Evolutionary conservation across 1,284 basidiomycete species (phyloP).

Genomic region (Neolentinus lepideus): DNA sequence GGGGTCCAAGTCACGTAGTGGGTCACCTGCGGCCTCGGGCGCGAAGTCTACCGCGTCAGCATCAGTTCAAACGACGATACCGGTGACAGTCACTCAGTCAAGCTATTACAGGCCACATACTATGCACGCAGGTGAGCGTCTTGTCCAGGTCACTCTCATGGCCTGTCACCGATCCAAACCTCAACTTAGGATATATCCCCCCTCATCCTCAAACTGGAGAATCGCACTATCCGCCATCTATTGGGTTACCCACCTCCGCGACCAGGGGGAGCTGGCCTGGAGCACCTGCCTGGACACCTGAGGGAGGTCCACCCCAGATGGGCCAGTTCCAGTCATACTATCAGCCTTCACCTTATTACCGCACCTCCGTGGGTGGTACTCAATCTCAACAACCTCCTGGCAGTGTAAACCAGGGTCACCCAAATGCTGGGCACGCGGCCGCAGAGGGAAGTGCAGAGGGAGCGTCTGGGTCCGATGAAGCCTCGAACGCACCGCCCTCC

Average conservation of each 20-base stretch:
- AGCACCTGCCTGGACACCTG: conserved; percentile 28
- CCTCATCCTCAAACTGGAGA: conserved; percentile 17
- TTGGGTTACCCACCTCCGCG: conserved; percentile 23
- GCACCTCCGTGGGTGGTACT: conserved; percentile 22
- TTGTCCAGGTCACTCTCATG: conserved; percentile 8
- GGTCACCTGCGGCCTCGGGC: conserved; percentile 16
- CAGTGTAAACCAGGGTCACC: conserved; percentile 15
- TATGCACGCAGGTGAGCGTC: conserved; percentile 26
- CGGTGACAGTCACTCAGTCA: conserved; percentile 26
- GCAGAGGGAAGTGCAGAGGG: neutral
- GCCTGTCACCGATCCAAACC: conserved; percentile 13
- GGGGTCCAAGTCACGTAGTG: conserved; percentile 37
- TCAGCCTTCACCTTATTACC: conserved; percentile 41
- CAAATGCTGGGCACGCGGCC: conserved; percentile 10
- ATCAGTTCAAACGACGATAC: conserved; percentile 17
- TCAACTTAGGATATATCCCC: conserved; percentile 19
- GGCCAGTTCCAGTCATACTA: conserved; percentile 25
- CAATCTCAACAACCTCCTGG: conserved; percentile 20
- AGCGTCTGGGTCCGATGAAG: neutral
- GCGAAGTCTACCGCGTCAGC: conserved; percentile 15
- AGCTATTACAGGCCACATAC: conserved; percentile 63
- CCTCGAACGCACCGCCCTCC: conserved; percentile 3
- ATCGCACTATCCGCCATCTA: conserved; percentile 22
- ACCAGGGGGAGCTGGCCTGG: conserved; percentile 19
- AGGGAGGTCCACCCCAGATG: conserved; percentile 12